Base-by-base conservation (phyloP, 2,329 filamentous ascomycete genomes). In the Stachybotrys chlorohalonatus region DNA sequence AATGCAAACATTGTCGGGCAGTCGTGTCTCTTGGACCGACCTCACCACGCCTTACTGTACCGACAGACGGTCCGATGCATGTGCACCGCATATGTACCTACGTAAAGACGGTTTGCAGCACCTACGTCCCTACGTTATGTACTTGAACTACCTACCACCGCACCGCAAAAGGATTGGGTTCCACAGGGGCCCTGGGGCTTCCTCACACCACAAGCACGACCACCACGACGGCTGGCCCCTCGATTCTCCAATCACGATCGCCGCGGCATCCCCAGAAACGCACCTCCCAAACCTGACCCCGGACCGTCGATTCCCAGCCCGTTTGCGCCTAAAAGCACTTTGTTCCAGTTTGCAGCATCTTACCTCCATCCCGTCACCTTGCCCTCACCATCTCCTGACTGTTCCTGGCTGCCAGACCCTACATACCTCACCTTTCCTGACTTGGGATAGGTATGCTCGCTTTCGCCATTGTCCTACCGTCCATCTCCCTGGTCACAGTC, bases 231-330 rank as follows among this genome's bases (percentile, higher is more conserved):
- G 24, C 24, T 24, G 24, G 30, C 50, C 48, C 49, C 49, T 54
- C 31, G 30, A 59, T 59, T 59, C 57, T 57, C 57, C 57, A 59
- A 59, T 59, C 55, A 59, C 52, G 52, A 17, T 39, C 17, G 39
- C 45, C 46, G 52, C 53, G 17, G 51, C 48, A 55, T 52, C 57
- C 55, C 56, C 56, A 51, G 56, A 56, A 52, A 55, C 48, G 48
- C 15, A 31, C 48, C 51, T 49, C 50, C 52, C 52, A 51, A 32
- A 16, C 49, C 47, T 51, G 24, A 51, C 49, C 49, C 49, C 32
- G 49, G 49, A 31, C 49, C 48, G 36, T 42, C 36, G 13, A 42
- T 42, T 42, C 36, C 36, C 36, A 42, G 36, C 36, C 36, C 36
- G 36, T 42, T 42, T 42, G 36, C 36, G 36, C 36, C 36, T 42